Conservation (phyloP, 371 early-diverging fungal genomes). For the Encephalitozoon cuniculi region DNA sequence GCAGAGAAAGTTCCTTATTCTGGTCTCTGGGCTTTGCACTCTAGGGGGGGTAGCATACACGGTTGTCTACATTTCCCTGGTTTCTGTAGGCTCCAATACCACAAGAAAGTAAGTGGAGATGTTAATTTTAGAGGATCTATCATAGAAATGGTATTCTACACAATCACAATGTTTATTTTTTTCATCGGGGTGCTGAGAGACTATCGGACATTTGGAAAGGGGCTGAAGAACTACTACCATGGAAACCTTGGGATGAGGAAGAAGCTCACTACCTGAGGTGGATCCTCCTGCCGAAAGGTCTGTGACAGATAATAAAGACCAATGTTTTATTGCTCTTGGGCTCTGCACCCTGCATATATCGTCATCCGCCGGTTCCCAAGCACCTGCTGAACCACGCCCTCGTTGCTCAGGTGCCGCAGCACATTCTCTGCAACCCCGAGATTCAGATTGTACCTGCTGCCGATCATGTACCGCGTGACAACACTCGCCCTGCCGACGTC, state of each 20-base stretch:
- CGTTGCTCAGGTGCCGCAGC: slow-evolving; percentile 29
- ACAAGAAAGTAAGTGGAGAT: slow-evolving; percentile 3
- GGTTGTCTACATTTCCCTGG: not conserved
- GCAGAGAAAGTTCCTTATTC: not conserved
- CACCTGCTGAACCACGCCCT: slow-evolving; percentile 37
- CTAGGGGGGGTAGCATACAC: not conserved
- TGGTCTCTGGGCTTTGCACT: not conserved
- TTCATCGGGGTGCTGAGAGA: not conserved
- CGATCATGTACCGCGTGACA: slow-evolving; percentile 43
- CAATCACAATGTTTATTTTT: not conserved
- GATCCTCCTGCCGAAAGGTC: not conserved
- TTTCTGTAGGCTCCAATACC: not conserved
- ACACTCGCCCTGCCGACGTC: slow-evolving; percentile 46
- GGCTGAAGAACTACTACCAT: not conserved
- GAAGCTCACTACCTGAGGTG: not conserved
- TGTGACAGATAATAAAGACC: not conserved
- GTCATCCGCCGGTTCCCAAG: not conserved
- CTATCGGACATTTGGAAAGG: not conserved
- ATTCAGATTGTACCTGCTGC: slow-evolving; percentile 49
- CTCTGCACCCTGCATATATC: not conserved
- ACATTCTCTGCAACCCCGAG: slow-evolving; percentile 49
- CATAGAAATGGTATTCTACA: not conserved
- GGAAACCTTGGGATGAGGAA: not conserved
- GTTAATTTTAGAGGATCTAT: slow-evolving; percentile 2
- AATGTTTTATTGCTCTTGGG: not conserved